Evolutionary conservation across 2,329 filamentous ascomycete genomes (phyloP), one percentile per base, ranked within the genome.

Genomic region (Phialocephala subalpina): DNA sequence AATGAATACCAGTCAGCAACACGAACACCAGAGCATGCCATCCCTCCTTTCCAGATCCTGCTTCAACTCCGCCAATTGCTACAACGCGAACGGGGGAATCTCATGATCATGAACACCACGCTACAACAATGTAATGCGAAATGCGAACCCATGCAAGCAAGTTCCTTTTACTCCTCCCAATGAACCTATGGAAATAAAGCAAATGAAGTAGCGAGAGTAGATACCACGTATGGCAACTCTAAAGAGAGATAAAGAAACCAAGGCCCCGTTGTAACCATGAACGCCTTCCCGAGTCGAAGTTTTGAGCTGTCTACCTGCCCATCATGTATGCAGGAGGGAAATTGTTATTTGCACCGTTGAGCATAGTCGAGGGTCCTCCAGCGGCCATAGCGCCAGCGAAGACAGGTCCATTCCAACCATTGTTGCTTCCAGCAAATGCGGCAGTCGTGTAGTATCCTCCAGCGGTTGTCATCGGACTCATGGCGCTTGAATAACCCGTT

Each of bases 281-380:
- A 72, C 58, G 64, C 68, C 69, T 47, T 67, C 61, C 62, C 27
- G 64, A 57, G 64, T 62, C 60, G 64, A 60, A 64, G 52, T 63
- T 20, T 64, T 55, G n/a, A 66, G 56, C 68, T 45, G 53, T 74
- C 68, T 75, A 77, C 62, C 76, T 70, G 47, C 76, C 76, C 75
- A 77, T 77, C 75, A 77, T 77, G 67, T 77, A 77, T 58, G 76
- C 73, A 58, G 75, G 74, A 63, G 74, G 75, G 64, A 76, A 76
- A 2, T 72, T 72, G 52, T 68, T 72, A 60, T 72, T 74, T 52
- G 67, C 70, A 38, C 73, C 71, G 58, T 72, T 75, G 55, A 76
- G 56, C 70, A 76, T 74, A 22, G 72, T 52, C 20, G 70, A 61
- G 36, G 70, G 70, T 35, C 73, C 72, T 65, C 74, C 74, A 63